Evolutionary conservation across 2,329 filamentous ascomycete species (phyloP), one percentile per base, ranked within the genome.

Genomic region (Leptodontidium sp.): DNA sequence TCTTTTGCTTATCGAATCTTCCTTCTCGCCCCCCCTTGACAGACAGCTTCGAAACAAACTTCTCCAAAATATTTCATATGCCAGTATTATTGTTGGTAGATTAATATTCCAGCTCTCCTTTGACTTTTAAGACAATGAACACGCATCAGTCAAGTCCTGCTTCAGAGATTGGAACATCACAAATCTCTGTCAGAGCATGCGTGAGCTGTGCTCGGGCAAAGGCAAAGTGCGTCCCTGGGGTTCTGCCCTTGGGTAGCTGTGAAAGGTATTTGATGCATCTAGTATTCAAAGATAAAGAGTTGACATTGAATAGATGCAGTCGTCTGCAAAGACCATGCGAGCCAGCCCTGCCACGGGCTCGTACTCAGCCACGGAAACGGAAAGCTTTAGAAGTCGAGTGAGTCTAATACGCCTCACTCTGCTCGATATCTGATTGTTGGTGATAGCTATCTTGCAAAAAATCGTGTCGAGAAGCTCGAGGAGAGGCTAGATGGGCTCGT

Each of bases 401-500:
- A 59, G 55, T 12, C 15, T 26, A 1, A 4, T 32, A 12, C 1
- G 14, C 45, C 40, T 57, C 1, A 45, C 2, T 24, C 4, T 12
- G 40, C 2, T 43, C 9, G 11, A 1, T 21, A 58, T 43, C 15
- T 70, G 2, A 68, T 35, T 52, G 32, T 29, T 29, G 8, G 15
- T 21, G 9, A 35, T n/a, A 71, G 68, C 15, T 64, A 67, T 11
- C 32, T 68, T 32, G 50, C 66, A 0, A 72, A 68, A 63, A 29
- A 50, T 53, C 69, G 62, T 5, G 71, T 73, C 17, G 72, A 73
- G 40, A 72, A 68, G 45, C 66, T 75, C 0, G 73, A 74, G 38
- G 70, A 72, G 47, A 75, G 72, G 53, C 26, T 74, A 29, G 70
- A 74, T 59, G 68, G 64, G 21, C 55, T 75, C 12, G 69, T 73